Base-by-base conservation (phyloP, 495 filamentous ascomycete species). In the Aspergillus affinis region DNA sequence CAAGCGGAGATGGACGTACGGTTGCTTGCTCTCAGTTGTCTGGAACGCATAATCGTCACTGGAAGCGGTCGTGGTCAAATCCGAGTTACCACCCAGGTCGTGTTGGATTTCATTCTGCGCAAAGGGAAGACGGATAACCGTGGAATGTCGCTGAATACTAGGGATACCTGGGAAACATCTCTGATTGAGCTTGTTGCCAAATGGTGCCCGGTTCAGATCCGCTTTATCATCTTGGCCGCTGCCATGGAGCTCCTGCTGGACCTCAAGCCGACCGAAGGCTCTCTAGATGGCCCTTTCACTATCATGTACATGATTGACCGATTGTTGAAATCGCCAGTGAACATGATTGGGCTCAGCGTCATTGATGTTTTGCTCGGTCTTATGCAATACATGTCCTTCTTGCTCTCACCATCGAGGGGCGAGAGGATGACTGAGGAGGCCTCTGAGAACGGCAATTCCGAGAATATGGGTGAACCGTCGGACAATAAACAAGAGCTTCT, bases 201-300 rank as follows among this genome's bases (percentile, higher is more conserved):
- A 55, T 96, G 91, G 91, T 88, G 91, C 27, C 91, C 93, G 0
- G 93, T 97, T 9, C 92, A 95, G 61, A 89, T 94, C 68, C 90
- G 93, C 30, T 96, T 91, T 76, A 83, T 92, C 30, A 93, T 96
- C 53, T 76, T 96, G 48, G 82, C 92, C 44, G 88, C 88, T 0
- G 81, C 89, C 15, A 88, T 93, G 78, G 92, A 96, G 49, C 81
- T 79, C 4, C 74, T 96, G 45, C 73, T 88, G 17, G 78, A 81
- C 26, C 86, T 83, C 12, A 82, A 84, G 3, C 74, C 91, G 13
- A 80, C 75, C 15, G 88, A 91, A 67, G 81, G 87, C 10, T 83
- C 85, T 19, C 61, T 95, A 52, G 79, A 82, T 18, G 84, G 87
- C 45, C 86, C 93, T 69, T 81, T 89, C 27, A 84, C 91, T 17